Evolutionary conservation across 441 rosid species (phyloP).

Genomic region (Arabidopsis hybrid): DNA sequence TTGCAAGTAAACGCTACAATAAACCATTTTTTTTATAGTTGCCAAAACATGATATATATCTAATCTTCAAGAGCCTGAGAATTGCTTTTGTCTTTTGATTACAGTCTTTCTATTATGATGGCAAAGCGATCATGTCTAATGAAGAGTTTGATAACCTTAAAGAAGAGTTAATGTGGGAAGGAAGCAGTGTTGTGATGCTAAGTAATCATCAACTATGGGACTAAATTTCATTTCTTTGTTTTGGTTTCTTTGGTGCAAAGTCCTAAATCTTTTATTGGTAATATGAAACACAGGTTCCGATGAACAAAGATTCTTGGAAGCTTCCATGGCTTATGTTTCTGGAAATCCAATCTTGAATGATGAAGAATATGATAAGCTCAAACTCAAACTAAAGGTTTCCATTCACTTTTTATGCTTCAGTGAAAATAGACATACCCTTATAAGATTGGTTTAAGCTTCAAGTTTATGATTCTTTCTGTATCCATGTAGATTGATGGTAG

Average conservation of each 20-base stretch:
- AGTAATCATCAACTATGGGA: conserved; percentile 52
- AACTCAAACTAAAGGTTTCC: conserved; percentile 71
- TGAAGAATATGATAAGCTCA: conserved; percentile 75
- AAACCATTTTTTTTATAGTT: background rate
- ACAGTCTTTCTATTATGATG: conserved; percentile 93
- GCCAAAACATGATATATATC: background rate
- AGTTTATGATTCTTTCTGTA: background rate
- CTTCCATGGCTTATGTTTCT: conserved; percentile 92
- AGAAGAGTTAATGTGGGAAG: conserved; percentile 98
- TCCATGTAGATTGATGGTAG: conserved; percentile 71
- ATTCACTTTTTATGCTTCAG: background rate
- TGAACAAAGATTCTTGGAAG: conserved; percentile 95
- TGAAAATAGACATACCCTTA: conserved; percentile 4
- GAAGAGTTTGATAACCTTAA: conserved; percentile 97
- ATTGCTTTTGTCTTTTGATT: background rate
- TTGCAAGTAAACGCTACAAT: conserved; percentile 63
- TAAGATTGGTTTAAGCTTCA: background rate
- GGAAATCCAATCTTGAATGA: conserved; percentile 81
- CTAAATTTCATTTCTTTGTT: background rate
- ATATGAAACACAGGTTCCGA: conserved; percentile 63
- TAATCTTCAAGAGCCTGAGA: conserved; percentile 10
- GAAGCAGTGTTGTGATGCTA: conserved; percentile 98
- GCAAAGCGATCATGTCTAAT: conserved; percentile 91
- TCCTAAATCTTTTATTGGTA: conserved; percentile 26
- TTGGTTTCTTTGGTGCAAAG: background rate